Evolutionary conservation across 345 rosid species (phyloP), one percentile per base, ranked within the genome.

Genomic region (Arabis hirsuta): DNA sequence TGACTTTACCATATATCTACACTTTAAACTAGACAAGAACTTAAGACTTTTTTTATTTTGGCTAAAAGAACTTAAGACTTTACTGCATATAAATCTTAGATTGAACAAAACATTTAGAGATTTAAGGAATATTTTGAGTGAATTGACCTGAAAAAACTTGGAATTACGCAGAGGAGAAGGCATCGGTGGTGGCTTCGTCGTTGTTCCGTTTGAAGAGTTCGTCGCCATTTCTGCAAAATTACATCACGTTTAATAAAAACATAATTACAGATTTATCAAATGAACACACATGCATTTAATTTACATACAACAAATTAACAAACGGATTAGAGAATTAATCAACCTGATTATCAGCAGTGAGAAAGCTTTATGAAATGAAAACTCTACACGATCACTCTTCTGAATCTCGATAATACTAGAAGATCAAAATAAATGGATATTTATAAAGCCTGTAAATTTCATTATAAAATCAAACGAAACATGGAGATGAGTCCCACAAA

Each of bases 111-210:
- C 50, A 0, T 12, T 7, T n/a, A 38, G 38, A 56, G 55, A 46
- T 45, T 45, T 20, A 61, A 13, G 8, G n/a, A n/a, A 54, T 22
- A 54, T 44, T 36, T 66, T 57, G 67, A 47, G 45, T 51, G 24
- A 69, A 36, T 29, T 74, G 52, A 86, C 98, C 96, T 94, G 97
- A 73, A 78, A 88, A 73, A 94, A 94, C 73, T 91, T 91, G 73
- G 97, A 94, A 73, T 78, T 76, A 27, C 98, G 82, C 79, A 94
- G 73, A 47, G 99, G 97, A 45, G 99, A 91, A 29, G 99, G 97
- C 73, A 67, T 36, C n/a, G 97, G 98, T 34, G 97, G 97, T 29
- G 88, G 76, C 80, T 94, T 94, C 34, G 84, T 71, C 22, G 87
- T 58, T 14, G 86, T 69, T 7, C 93, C 96, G 36, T 86, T 83